Conservation (phyloP, 352 stramenopile species). For the Pythium sukuiense region DNA sequence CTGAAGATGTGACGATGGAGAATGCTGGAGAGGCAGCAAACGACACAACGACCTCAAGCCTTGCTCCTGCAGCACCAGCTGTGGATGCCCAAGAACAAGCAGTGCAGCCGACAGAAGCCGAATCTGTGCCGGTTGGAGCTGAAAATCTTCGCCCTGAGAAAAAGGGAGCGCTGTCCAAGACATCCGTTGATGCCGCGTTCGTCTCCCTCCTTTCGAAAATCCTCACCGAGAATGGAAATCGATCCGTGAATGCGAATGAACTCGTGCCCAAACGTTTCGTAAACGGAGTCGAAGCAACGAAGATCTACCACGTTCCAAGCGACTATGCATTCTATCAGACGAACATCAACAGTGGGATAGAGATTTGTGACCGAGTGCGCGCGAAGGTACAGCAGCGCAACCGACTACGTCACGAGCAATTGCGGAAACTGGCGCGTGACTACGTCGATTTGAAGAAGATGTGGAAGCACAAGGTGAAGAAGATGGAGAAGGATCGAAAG, state of each 20-base stretch:
- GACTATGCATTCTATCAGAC: conserved; percentile 77
- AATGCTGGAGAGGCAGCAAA: not conserved
- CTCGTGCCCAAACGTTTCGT: conserved; percentile 55
- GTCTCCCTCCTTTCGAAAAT: conserved; percentile 62
- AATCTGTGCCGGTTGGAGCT: not conserved
- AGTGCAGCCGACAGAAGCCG: not conserved
- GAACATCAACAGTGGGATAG: conserved; percentile 57
- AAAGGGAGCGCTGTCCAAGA: conserved; percentile 30
- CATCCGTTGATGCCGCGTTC: conserved; percentile 64
- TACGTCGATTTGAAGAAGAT: conserved; percentile 80
- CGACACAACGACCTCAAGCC: too few species aligned
- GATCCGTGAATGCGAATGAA: conserved; percentile 51
- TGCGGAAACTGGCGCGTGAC: conserved; percentile 72
- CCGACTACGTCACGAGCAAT: conserved; percentile 56
- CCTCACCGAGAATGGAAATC: conserved; percentile 64
- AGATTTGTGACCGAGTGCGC: conserved; percentile 53
- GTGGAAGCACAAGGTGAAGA: conserved; percentile 86
- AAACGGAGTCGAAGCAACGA: conserved; percentile 45
- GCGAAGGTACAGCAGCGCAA: conserved; percentile 69
- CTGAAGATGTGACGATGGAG: conserved; percentile 10
- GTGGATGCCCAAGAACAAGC: not conserved
- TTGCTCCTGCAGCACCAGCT: too few species aligned
- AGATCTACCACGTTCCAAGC: conserved; percentile 68
- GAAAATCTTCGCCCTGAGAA: not conserved
- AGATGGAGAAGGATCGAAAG: conserved; percentile 86